Percentiles rank a stretch among this genome's conserved stretches.
These are phyloP conservation scores for Phaffomyces antillensis DNA, from an alignment of 805 yeast genomes.

Conservation along the genomic window DNA sequence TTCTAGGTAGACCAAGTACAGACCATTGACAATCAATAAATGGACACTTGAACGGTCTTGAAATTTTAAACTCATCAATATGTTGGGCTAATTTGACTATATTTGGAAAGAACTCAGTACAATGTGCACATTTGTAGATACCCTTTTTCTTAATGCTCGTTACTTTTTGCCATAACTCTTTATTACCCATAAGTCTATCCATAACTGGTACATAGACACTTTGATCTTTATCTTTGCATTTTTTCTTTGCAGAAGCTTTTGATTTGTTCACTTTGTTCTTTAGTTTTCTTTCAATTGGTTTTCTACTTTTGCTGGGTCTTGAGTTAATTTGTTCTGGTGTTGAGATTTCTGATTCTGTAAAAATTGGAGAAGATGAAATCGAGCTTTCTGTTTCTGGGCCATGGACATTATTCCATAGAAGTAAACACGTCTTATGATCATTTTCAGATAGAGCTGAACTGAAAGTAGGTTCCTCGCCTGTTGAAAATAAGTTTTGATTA, in stretches of 20 bases:
- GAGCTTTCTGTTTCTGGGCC: too few species aligned
- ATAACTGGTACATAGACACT: constrained; percentile 6
- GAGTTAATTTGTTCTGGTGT: too few species aligned
- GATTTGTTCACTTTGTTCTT: too few species aligned
- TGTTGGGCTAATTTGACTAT: constrained; percentile 35
- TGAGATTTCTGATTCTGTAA: too few species aligned
- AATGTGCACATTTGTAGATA: constrained; percentile 40
- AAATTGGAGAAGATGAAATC: too few species aligned
- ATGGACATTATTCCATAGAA: too few species aligned
- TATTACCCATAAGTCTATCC: constrained; percentile 24
- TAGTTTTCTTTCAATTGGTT: neutral
- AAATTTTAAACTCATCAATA: constrained; percentile 33
- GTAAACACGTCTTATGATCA: too few species aligned
- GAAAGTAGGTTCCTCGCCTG: too few species aligned
- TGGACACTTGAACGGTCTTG: constrained; percentile 39
- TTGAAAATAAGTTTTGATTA: too few species aligned
- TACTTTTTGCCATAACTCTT: constrained; percentile 22
- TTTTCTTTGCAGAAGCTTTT: too few species aligned
- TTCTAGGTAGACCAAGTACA: constrained; percentile 40
- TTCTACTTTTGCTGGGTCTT: neutral
- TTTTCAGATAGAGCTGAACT: too few species aligned
- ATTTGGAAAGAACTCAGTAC: constrained; percentile 32
- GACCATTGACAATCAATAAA: constrained; percentile 41
- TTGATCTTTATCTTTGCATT: neutral
- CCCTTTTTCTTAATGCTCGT: constrained; percentile 34